A percentile compares a stretch with the other conserved stretches of the same genome.
These are phyloP conservation scores for Rhizophagus prolifer DNA, from an alignment of 192 early-diverging fungal species.

Conservation along the genomic window DNA sequence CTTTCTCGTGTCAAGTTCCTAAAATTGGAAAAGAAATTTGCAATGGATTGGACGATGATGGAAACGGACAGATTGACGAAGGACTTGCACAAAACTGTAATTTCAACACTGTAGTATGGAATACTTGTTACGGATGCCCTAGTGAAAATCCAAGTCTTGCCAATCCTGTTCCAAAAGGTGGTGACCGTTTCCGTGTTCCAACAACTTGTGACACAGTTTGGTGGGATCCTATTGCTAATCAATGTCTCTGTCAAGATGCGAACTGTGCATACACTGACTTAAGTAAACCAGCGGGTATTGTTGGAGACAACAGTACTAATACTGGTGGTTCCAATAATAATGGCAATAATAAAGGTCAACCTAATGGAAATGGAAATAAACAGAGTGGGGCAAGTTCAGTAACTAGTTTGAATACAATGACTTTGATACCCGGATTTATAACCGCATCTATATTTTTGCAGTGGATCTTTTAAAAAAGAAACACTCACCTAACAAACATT, in stretches of 20 bases:
- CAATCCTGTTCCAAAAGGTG: conserved; percentile 43
- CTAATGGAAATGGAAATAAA: neutral
- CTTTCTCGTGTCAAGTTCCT: conserved; percentile 63
- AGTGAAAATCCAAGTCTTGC: conserved; percentile 35
- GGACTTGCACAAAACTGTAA: conserved; percentile 46
- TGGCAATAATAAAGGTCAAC: neutral
- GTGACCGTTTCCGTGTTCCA: conserved; percentile 49
- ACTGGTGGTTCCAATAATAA: neutral
- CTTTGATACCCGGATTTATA: neutral
- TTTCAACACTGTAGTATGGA: conserved; percentile 47
- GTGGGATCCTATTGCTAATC: conserved; percentile 68
- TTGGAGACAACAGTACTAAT: too few relatives aligned
- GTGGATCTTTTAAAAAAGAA: neutral
- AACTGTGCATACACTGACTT: conserved; percentile 58
- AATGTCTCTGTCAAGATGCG: conserved; percentile 58
- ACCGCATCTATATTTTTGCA: neutral
- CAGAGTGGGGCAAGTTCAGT: conserved; percentile 18
- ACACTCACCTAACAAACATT: too few relatives aligned
- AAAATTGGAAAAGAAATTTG: conserved; percentile 66
- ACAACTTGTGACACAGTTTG: conserved; percentile 64
- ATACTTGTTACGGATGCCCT: conserved; percentile 61
- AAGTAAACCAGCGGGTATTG: neutral
- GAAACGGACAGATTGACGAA: conserved; percentile 37
- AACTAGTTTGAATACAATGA: neutral
- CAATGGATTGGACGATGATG: conserved; percentile 61